These are phyloP conservation scores for Acanthamoeba divionensis DNA, from an alignment of 208 protist species.

Conservation along the genomic window DNA sequence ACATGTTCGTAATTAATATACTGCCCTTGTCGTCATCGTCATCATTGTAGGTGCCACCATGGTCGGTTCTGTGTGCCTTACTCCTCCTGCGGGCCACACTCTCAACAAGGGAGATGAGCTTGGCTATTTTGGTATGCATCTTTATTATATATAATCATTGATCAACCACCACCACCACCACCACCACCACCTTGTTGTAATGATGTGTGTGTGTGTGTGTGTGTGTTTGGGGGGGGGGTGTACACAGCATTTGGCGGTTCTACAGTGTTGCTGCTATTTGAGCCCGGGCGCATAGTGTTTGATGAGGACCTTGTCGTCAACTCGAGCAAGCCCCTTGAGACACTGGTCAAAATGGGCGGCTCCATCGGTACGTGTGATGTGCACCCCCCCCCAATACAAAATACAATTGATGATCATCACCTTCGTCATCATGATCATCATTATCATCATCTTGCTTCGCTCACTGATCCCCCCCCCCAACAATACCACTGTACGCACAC, in stretches of 20 bases:
- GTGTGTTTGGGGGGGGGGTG: not conserved
- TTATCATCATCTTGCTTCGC: no score
- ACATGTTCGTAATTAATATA: no score
- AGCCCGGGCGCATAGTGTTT: conserved; percentile 63
- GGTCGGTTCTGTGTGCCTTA: conserved; percentile 78
- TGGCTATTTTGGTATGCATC: conserved; percentile 4
- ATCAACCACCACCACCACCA: not conserved
- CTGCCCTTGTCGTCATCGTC: no score
- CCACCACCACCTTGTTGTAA: not conserved
- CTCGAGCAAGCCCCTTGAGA: conserved; percentile 54
- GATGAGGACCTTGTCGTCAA: conserved; percentile 79
- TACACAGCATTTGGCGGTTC: conserved; percentile 78
- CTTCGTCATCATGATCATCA: no score
- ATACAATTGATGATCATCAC: no score
- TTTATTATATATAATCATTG: not conserved
- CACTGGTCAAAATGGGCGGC: conserved; percentile 41
- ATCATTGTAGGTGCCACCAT: conserved; percentile 66
- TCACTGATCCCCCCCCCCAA: no score
- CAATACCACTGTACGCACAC: no score
- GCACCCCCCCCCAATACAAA: no score
- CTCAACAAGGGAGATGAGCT: conserved; percentile 60
- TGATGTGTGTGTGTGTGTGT: not conserved
- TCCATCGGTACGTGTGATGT: no score
- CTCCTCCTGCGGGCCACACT: conserved; percentile 56
- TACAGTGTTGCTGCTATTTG: conserved; percentile 79